Percentiles rank a stretch among this genome's conserved stretches.
Evolutionary conservation across 2,329 filamentous ascomycete species (phyloP).

Genomic region (Arthroderma sp.): DNA sequence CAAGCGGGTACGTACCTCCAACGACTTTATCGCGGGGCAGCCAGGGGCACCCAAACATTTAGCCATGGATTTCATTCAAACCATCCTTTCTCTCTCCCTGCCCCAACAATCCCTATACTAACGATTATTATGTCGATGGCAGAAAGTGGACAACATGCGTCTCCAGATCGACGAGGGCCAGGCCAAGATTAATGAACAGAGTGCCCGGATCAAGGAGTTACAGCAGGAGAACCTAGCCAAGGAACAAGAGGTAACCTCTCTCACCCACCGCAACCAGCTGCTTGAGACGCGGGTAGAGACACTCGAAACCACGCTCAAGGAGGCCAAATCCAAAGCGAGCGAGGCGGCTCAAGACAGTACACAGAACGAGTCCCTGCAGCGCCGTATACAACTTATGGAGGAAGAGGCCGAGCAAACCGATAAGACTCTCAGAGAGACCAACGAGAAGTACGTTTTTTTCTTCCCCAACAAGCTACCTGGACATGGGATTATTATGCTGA

Average conservation of each 20-base stretch:
- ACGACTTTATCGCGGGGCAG: background rate
- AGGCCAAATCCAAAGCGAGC: constrained; percentile 74
- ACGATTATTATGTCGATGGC: background rate
- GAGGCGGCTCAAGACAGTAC: constrained; percentile 71
- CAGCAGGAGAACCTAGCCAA: constrained; percentile 94
- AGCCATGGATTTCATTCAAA: background rate
- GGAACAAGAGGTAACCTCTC: constrained; percentile 95
- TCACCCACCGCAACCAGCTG: constrained; percentile 87
- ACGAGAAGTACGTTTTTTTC: constrained; percentile 75
- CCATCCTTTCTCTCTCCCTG: background rate
- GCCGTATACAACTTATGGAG: constrained; percentile 89
- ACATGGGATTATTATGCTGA: background rate
- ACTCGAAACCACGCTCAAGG: constrained; percentile 69
- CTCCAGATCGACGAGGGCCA: constrained; percentile 80
- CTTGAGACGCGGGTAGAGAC: constrained; percentile 89
- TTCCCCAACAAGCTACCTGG: background rate
- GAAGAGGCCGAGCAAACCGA: constrained; percentile 96
- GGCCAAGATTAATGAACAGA: constrained; percentile 73
- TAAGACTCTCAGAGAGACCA: constrained; percentile 90
- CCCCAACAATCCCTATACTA: background rate
- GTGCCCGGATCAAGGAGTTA: constrained; percentile 72
- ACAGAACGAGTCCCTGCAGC: constrained; percentile 82
- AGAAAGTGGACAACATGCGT: constrained; percentile 53
- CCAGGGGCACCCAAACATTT: background rate
- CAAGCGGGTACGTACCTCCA: constrained; percentile 60